Percentiles rank a stretch among this genome's conserved stretches.
phyloP scores from a whole-genome alignment of 2,329 filamentous ascomycete species.

The Plectosphaerella cucumerina region DNA sequence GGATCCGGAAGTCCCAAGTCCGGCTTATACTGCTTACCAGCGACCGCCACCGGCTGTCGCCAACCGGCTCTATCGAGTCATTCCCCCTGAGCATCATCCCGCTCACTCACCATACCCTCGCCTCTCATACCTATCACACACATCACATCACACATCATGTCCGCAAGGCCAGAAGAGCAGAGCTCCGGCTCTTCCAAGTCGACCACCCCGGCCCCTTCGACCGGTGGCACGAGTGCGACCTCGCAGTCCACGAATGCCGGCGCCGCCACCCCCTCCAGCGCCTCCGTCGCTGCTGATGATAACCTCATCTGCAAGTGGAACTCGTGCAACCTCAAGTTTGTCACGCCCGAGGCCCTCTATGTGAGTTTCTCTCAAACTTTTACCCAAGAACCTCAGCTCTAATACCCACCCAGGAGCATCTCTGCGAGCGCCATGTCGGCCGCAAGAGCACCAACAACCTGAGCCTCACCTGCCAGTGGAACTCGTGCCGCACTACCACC shows the following conservation, averaged over 20 bases:
- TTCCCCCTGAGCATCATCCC: too few relatives aligned
- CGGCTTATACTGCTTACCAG: neutral
- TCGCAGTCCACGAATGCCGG: conserved; percentile 33
- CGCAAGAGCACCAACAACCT: conserved; percentile 99
- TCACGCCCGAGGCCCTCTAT: conserved; percentile 54
- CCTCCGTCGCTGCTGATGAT: conserved; percentile 33
- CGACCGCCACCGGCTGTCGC: conserved; percentile 4
- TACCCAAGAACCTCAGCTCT: neutral
- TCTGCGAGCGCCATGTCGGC: conserved; percentile 96
- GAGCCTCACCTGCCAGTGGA: conserved; percentile 96
- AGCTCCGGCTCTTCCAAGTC: conserved; percentile 44
- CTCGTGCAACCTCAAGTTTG: conserved; percentile 55
- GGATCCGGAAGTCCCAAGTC: neutral
- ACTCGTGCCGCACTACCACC: conserved; percentile 89
- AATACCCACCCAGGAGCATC: conserved; percentile 68
- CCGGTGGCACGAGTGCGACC: conserved; percentile 37
- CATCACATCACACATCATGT: conserved; percentile 16
- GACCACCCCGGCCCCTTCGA: conserved; percentile 48
- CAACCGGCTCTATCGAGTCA: conserved; percentile 8
- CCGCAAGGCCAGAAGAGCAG: conserved; percentile 17
- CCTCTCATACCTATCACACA: conserved; percentile 4
- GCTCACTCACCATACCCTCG: neutral
- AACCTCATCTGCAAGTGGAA: conserved; percentile 59
- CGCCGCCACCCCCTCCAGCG: conserved; percentile 6
- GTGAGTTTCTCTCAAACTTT: conserved; percentile 36